phyloP scores from a whole-genome alignment of 345 rosid species.

The Angophora floribunda region DNA sequence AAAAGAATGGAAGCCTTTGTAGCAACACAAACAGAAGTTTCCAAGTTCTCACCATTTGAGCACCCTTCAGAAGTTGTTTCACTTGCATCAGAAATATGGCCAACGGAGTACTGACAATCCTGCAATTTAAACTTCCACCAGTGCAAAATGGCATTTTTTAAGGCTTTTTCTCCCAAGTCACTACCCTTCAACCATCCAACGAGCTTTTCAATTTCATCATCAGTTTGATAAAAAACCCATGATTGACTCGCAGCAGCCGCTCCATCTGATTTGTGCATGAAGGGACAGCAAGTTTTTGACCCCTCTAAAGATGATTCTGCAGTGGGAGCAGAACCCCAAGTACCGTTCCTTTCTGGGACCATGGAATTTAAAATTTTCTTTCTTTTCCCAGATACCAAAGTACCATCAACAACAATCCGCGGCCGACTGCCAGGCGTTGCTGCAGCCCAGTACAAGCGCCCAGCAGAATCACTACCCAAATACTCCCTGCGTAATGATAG shows the following conservation, averaged over 20 bases:
- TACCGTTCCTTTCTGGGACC: neutral
- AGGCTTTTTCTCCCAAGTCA: slow-evolving; percentile 57
- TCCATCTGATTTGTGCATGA: slow-evolving; percentile 26
- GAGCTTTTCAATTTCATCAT: slow-evolving; percentile 63
- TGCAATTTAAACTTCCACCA: slow-evolving; percentile 50
- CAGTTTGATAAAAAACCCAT: slow-evolving; percentile 64
- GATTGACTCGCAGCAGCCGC: slow-evolving; percentile 21
- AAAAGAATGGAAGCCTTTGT: slow-evolving; percentile 64
- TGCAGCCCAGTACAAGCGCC: slow-evolving; percentile 84
- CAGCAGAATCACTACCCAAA: slow-evolving; percentile 78
- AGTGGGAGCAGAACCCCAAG: slow-evolving; percentile 5
- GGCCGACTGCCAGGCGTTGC: slow-evolving; percentile 36
- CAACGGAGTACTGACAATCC: slow-evolving; percentile 23
- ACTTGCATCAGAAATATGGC: slow-evolving; percentile 16
- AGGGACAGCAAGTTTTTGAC: slow-evolving; percentile 50
- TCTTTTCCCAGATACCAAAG: slow-evolving; percentile 35
- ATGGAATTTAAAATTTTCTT: slow-evolving; percentile 2
- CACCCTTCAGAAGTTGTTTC: neutral
- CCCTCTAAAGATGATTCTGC: slow-evolving; percentile 23
- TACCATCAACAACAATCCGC: slow-evolving; percentile 64
- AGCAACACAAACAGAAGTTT: slow-evolving; percentile 22
- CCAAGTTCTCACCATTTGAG: slow-evolving; percentile 4
- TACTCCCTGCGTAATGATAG: slow-evolving; percentile 66
- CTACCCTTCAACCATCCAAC: slow-evolving; percentile 58
- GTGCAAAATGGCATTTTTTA: slow-evolving; percentile 61